Conservation (phyloP, 2,329 filamentous ascomycete genomes). For the Trichoderma sp. region DNA sequence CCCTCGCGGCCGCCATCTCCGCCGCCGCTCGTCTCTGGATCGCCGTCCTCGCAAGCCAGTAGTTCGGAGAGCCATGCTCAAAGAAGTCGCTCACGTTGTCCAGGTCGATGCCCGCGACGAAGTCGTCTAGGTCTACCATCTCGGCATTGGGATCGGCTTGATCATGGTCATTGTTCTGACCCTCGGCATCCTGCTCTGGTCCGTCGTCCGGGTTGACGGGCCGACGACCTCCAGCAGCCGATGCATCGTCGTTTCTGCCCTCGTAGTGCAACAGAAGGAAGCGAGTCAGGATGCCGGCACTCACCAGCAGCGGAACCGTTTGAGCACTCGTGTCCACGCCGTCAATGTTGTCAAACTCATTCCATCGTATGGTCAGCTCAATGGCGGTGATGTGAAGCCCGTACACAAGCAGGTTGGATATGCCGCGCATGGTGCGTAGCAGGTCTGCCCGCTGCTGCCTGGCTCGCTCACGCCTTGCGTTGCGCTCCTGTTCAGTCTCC, state of each 20-base stretch:
- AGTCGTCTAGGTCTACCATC: not conserved
- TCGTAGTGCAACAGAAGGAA: constrained; percentile 34
- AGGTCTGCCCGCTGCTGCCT: constrained; percentile 32
- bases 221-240: not conserved
- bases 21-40: constrained; percentile 11
- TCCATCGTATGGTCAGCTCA: constrained; percentile 43
- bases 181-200: not conserved
- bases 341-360: constrained; percentile 35
- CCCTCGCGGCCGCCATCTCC: constrained; percentile 5
- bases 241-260: constrained; percentile 8
- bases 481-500: constrained; percentile 18
- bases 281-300: constrained; percentile 36
- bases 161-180: not conserved
- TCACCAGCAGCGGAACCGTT: constrained; percentile 40
- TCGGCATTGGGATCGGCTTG: not conserved
- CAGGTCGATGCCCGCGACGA: not conserved
- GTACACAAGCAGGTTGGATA: constrained; percentile 37
- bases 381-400: constrained; percentile 38
- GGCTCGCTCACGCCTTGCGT: constrained; percentile 10
- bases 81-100: constrained; percentile 21
- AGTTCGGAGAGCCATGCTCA: not conserved
- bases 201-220: not conserved
- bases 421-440: constrained; percentile 32
- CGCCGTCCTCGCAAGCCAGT: constrained; percentile 17
- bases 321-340: constrained; percentile 38